A percentile compares a stretch with the other conserved stretches of the same genome.
phyloP scores from a whole-genome alignment of 1,284 basidiomycete genomes.

The Heterobasidion parviporum region DNA sequence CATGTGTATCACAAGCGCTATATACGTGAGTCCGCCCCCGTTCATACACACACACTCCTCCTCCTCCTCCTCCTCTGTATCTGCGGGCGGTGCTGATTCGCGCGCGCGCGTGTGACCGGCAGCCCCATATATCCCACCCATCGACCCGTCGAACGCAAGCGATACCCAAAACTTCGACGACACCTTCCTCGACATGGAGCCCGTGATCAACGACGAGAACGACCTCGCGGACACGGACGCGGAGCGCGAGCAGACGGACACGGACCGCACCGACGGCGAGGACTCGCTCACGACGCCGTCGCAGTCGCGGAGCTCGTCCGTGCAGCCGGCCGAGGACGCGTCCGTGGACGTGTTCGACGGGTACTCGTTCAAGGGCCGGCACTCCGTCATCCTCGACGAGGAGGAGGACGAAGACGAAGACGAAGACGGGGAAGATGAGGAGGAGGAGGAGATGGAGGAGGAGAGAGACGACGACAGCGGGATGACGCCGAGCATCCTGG shows the following conservation, averaged over 20 bases:
- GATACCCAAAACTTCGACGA: slow-evolving; percentile 99
- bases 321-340: slow-evolving; percentile 47
- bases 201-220: slow-evolving; percentile 70
- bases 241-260: slow-evolving; percentile 47
- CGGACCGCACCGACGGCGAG: slow-evolving; percentile 66
- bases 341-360: slow-evolving; percentile 75
- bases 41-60: background rate
- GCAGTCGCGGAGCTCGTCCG: slow-evolving; percentile 64
- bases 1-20: slow-evolving; percentile 93
- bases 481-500: slow-evolving; percentile 6
- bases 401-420: slow-evolving; percentile 44
- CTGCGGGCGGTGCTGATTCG: background rate
- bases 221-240: slow-evolving; percentile 34
- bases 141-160: slow-evolving; percentile 86
- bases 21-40: slow-evolving; percentile 49
- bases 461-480: slow-evolving; percentile 22
- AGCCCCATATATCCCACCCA: slow-evolving; percentile 96
- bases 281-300: slow-evolving; percentile 62
- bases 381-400: slow-evolving; percentile 69
- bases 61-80: background rate
- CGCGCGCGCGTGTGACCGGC: slow-evolving; percentile 7
- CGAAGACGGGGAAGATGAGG: slow-evolving; percentile 25
- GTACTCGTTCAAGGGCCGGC: slow-evolving; percentile 80
- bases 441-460: slow-evolving; percentile 30
- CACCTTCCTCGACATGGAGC: slow-evolving; percentile 92